Evolutionary conservation across 352 stramenopile genomes (phyloP).

Genomic region (Pythium aquatile): DNA sequence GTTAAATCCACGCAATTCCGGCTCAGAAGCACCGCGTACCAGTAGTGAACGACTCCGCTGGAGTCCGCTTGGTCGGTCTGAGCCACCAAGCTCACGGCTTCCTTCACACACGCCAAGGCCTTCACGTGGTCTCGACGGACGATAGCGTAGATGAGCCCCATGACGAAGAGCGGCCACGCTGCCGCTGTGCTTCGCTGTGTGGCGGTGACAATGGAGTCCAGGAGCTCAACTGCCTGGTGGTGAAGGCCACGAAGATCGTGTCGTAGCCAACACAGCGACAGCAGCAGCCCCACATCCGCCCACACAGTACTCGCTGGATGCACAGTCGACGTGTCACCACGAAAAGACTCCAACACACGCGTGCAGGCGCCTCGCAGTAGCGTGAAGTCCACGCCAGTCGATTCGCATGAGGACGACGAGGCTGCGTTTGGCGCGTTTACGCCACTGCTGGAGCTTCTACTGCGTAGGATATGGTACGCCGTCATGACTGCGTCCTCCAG

Average conservation of each 20-base stretch:
- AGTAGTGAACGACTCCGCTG: conserved; percentile 44
- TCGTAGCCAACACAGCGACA: conserved; percentile 36
- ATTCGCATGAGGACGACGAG: neutral
- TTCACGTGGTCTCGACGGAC: conserved; percentile 26
- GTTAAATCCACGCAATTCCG: conserved; percentile 14
- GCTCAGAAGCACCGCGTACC: conserved; percentile 51
- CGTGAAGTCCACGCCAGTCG: conserved; percentile 9
- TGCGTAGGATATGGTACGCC: conserved; percentile 8
- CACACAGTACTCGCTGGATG: conserved; percentile 14
- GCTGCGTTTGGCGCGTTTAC: neutral
- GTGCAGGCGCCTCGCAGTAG: conserved; percentile 25
- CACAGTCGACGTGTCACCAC: neutral
- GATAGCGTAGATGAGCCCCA: conserved; percentile 37
- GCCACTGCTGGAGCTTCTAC: neutral
- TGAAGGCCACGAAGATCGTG: conserved; percentile 26
- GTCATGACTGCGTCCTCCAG: neutral
- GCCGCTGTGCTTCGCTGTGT: neutral
- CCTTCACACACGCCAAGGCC: conserved; percentile 34
- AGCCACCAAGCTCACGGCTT: conserved; percentile 11
- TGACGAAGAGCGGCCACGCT: conserved; percentile 43
- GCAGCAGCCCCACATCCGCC: conserved; percentile 28
- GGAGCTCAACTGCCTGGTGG: conserved; percentile 26
- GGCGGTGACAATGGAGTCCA: conserved; percentile 22
- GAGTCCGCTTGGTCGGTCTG: neutral
- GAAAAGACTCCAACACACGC: conserved; percentile 22